A percentile compares a stretch with the other conserved stretches of the same genome.
These are phyloP conservation scores for Trifolium dubium DNA, from an alignment of 306 rosid genomes.

Conservation along the genomic window DNA sequence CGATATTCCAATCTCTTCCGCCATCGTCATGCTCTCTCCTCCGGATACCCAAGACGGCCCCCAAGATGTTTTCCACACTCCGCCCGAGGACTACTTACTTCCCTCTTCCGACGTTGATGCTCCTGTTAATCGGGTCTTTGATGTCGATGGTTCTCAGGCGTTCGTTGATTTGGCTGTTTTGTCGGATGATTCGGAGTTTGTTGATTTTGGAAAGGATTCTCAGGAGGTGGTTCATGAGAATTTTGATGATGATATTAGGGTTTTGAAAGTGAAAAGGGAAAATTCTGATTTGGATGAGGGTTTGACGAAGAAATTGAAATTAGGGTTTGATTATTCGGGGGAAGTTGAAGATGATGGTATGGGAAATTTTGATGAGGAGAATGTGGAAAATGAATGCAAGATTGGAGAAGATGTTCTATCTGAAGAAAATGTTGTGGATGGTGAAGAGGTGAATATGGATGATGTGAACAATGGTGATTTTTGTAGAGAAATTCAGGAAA, in stretches of 20 bases:
- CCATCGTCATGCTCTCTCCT: conserved; percentile 44
- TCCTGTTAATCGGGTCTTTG: neutral
- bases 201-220: conserved; percentile 48
- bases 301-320: conserved; percentile 42
- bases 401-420: neutral
- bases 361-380: neutral
- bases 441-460: neutral
- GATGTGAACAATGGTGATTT: neutral
- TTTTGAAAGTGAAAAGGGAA: conserved; percentile 29
- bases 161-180: conserved; percentile 5
- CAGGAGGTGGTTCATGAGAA: conserved; percentile 22
- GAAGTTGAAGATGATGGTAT: neutral
- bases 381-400: neutral
- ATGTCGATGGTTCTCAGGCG: neutral
- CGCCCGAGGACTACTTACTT: conserved; percentile 48
- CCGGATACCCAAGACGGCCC: conserved; percentile 42
- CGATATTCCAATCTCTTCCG: neutral
- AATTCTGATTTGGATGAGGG: conserved; percentile 30
- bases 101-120: conserved; percentile 32
- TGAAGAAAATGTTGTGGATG: neutral
- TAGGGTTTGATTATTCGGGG: neutral
- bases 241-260: neutral
- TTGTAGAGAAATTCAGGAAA: conserved; percentile 10
- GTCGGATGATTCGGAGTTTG: conserved; percentile 12
- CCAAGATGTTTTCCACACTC: conserved; percentile 60